Percentiles rank a stretch among this genome's conserved stretches.
Evolutionary conservation across 257 asterid species (phyloP).

Genomic region (Scutellaria barbata): DNA sequence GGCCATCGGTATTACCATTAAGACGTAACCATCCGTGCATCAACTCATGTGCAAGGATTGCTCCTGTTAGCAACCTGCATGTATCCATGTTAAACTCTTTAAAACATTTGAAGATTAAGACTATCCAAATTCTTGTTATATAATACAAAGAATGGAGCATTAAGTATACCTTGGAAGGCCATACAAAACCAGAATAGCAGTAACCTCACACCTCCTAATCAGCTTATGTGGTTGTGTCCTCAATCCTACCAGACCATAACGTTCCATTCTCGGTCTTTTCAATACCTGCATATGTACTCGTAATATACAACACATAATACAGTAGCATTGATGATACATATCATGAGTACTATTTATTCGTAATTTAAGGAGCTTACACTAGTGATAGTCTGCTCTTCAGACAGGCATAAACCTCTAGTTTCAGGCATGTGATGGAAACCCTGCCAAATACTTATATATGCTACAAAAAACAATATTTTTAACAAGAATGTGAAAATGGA

Average conservation of each 20-base stretch:
- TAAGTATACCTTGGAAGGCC: conserved; percentile 90
- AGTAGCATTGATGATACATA: neutral
- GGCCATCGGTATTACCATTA: conserved; percentile 55
- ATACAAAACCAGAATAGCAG: conserved; percentile 88
- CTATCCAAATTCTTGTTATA: neutral
- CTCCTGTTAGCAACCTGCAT: conserved; percentile 91
- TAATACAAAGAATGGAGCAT: neutral
- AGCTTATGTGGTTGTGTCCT: conserved; percentile 90
- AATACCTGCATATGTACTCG: conserved; percentile 55
- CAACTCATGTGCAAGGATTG: conserved; percentile 96
- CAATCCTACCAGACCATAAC: conserved; percentile 73
- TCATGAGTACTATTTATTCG: too few relatives aligned
- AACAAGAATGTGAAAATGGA: too few relatives aligned
- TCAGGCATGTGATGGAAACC: conserved; percentile 99
- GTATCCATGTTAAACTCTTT: too few relatives aligned
- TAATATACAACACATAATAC: neutral
- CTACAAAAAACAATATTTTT: too few relatives aligned
- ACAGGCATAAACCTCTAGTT: conserved; percentile 95
- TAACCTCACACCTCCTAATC: conserved; percentile 84
- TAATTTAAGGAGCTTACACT: conserved; percentile 57
- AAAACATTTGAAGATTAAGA: too few relatives aligned
- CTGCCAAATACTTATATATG: conserved; percentile 39
- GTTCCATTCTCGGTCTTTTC: conserved; percentile 82
- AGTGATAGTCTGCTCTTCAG: conserved; percentile 95
- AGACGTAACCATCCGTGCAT: conserved; percentile 99